Base-by-base conservation (phyloP, 139 green algal species). In the Asterochloris sp. region DNA sequence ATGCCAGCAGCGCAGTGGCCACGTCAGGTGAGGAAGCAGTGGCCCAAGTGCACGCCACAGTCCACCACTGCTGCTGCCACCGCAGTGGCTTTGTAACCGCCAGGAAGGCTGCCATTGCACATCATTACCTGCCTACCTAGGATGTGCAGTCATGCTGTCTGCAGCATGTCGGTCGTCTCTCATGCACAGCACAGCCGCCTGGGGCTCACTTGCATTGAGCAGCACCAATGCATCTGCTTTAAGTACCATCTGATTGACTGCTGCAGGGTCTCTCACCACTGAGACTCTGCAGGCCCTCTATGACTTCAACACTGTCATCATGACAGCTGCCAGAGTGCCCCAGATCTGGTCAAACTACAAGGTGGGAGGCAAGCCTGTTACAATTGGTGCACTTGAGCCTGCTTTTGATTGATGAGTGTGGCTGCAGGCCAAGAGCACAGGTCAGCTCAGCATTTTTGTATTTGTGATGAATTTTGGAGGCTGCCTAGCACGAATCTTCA, bases 401-500 rank as follows among this genome's bases (percentile, higher is more conserved):
- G 6, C 38, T 54, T 54, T 6, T 54, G 4, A 54, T 54, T 10
- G 6, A 10, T 54, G 38, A 54, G 38, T 54, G 38, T 54, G 38
- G 38, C 28, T 87, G 62, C 69, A 69, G 29, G 64, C 80, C 9
- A 84, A 81, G 21, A 83, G 69, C 81, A 97, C 94, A 6, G 94
- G 94, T 0, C 87, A 95, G 81, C 85, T 96, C n/a, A 91, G 83
- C 74, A 79, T 92, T 27, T 87, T 94, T 74, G 96, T 92, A 12
- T 90, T 89, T 63, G 76, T 68, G 16, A 88, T 94, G 67, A 96
- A 96, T 83, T 81, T 88, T 8, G 76, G 86, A 0, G 94, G 94
- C 29, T 88, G 87, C 47, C 26, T 91, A 10, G 90, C 89, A 4
- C 85, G 94, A 26, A 87, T 97, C 10, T 97, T 96, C 85, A 97